Conservation (phyloP, 1,284 basidiomycete genomes). For the Fistulina hepatica region DNA sequence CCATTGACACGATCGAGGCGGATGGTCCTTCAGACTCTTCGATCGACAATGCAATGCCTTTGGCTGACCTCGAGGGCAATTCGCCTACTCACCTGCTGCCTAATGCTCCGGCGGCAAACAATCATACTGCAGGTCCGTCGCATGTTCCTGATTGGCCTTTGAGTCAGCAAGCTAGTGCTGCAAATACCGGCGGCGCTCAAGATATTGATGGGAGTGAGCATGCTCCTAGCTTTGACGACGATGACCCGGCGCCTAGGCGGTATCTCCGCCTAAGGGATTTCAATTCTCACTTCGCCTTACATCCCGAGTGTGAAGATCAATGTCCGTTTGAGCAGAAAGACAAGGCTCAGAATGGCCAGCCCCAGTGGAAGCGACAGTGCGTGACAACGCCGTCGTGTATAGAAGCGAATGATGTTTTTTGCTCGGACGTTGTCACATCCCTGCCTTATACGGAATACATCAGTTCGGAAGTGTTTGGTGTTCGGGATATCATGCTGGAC, state of each 20-base stretch:
- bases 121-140: neutral
- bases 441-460: slow-evolving; percentile 39
- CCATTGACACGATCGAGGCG: slow-evolving; percentile 25
- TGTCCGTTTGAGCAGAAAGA: slow-evolving; percentile 17
- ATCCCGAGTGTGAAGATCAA: slow-evolving; percentile 9
- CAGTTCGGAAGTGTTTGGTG: slow-evolving; percentile 33
- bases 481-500: slow-evolving; percentile 46
- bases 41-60: neutral
- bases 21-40: slow-evolving; percentile 1
- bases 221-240: slow-evolving; percentile 12
- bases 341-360: slow-evolving; percentile 10
- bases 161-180: too few relatives aligned
- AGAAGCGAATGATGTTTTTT: slow-evolving; percentile 31
- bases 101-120: neutral
- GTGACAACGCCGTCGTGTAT: slow-evolving; percentile 30
- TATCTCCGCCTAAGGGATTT: slow-evolving; percentile 37
- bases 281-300: slow-evolving; percentile 28
- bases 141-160: too few relatives aligned
- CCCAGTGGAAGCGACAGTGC: slow-evolving; percentile 21
- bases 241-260: slow-evolving; percentile 14
- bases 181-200: slow-evolving; percentile 5
- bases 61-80: slow-evolving; percentile 4
- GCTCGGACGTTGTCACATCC: slow-evolving; percentile 31
- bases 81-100: slow-evolving; percentile 1
- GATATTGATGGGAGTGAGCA: slow-evolving; percentile 11